These are phyloP conservation scores for Arxiozyma slooffiae DNA, from an alignment of 1,139 yeast species.

Conservation along the genomic window DNA sequence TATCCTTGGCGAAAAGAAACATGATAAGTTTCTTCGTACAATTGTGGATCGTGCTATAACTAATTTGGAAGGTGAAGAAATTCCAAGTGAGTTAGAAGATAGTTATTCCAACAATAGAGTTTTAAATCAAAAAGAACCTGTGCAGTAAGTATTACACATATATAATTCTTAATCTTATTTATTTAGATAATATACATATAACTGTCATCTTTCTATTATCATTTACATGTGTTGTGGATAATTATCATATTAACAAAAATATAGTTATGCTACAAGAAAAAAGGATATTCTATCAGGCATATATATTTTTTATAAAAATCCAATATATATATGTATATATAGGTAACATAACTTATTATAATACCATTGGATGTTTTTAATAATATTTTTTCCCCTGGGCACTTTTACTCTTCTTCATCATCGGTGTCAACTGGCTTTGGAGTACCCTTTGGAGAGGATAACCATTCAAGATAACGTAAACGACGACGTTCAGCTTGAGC, in stretches of 20 bases:
- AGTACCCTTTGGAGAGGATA: conserved; percentile 92
- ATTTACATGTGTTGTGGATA: not conserved
- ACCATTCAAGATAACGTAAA: conserved; percentile 88
- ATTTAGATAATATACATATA: not conserved
- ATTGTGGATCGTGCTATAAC: conserved; percentile 41
- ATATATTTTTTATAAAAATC: no score
- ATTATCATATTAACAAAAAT: no score
- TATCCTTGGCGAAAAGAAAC: conserved; percentile 47
- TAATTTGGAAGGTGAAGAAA: conserved; percentile 44
- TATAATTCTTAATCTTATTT: no score
- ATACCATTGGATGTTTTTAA: no score
- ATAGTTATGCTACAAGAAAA: not conserved
- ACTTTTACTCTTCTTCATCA: conserved; percentile 55
- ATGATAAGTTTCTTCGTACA: conserved; percentile 33
- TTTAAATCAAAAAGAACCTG: not conserved
- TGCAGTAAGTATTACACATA: not conserved
- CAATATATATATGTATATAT: no score
- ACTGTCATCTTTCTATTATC: no score
- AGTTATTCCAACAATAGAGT: conserved; percentile 22
- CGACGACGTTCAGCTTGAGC: conserved; percentile 88
- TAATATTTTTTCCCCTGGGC: no score
- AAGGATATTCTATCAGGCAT: not conserved
- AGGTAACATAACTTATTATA: not conserved
- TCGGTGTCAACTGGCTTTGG: conserved; percentile 91
- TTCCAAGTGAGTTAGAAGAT: conserved; percentile 48